Base-by-base conservation (phyloP, 2,329 filamentous ascomycete species). In the Mollisia scopiformis region DNA sequence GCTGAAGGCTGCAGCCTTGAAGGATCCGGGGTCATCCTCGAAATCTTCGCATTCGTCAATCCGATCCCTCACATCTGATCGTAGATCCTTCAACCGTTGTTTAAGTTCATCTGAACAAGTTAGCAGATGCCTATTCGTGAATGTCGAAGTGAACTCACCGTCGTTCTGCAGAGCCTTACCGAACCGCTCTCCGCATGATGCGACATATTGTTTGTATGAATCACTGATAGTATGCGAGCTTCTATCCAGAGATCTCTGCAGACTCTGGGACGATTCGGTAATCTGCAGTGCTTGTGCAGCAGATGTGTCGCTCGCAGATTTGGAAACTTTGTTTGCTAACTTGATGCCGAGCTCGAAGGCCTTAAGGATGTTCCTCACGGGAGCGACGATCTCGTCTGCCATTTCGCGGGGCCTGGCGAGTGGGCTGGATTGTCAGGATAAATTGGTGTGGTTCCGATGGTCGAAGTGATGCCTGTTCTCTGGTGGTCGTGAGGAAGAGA, bases 281-380 rank as follows among this genome's bases (percentile, higher is more conserved):
- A 73, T 72, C 47, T 68, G 62, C 49, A 66, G 57, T 23, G 67
- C 68, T 31, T 69, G 60, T 25, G 60, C 59, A 27, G 63, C 55
- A 2, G 66, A 58, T 16, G 61, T 68, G 2, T 62, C 53, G 30
- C 55, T 63, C 27, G 71, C 68, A 33, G 68, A 64, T 41, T 57
- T 59, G 14, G 67, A 55, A 49, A 70, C 58, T 35, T 62, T 69
- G 55, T 59, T 64, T 27, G 64, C 65, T 53, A 73, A 57, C 55
- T 71, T 71, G 49, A 68, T 68, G 7, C 67, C 70, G 11, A 59
- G 61, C 39, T 72, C 66, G 8, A 71, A 55, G n/a, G 68, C 64
- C 59, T 70, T 73, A 33, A 70, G 47, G 25, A 73, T 69, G 46
- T 62, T 61, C 59, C 68, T 71, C 21, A 73, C 67, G 16, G 69